Evolutionary conservation across 495 filamentous ascomycete genomes (phyloP).

Genomic region (Penicillium cataractarum): DNA sequence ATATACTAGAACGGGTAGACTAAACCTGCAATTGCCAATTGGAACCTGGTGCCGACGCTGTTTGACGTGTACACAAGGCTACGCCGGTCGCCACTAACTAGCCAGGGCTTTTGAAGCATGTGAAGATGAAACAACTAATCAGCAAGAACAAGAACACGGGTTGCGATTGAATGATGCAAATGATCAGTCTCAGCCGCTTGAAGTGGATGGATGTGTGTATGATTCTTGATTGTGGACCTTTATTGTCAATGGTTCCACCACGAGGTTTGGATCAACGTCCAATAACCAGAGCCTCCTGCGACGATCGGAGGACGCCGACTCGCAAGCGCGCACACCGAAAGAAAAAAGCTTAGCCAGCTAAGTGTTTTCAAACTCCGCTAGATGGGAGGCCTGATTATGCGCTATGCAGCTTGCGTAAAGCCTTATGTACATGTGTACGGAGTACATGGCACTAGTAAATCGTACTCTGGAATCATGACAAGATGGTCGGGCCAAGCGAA

Average conservation of each 20-base stretch:
- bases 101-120: too few species aligned
- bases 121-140: not conserved
- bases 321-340: not conserved
- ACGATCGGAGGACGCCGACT: not conserved
- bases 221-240: not conserved
- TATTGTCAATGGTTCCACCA: not conserved
- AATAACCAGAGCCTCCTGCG: not conserved
- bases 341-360: conserved; percentile 2
- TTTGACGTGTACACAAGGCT: not conserved
- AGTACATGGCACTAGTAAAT: too few species aligned
- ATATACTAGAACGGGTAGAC: too few species aligned
- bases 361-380: not conserved
- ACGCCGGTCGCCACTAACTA: too few species aligned
- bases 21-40: too few species aligned
- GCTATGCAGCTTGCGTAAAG: not conserved
- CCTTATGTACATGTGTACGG: too few species aligned
- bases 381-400: not conserved
- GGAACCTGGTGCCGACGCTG: not conserved
- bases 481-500: not conserved
- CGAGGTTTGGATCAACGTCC: not conserved
- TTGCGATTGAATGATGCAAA: not conserved
- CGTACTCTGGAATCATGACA: too few species aligned
- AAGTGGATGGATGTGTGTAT: too few species aligned
- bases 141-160: not conserved
- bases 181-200: not conserved